Base-by-base conservation (phyloP, 1,139 yeast genomes). In the Hansenula lynferdii region DNA sequence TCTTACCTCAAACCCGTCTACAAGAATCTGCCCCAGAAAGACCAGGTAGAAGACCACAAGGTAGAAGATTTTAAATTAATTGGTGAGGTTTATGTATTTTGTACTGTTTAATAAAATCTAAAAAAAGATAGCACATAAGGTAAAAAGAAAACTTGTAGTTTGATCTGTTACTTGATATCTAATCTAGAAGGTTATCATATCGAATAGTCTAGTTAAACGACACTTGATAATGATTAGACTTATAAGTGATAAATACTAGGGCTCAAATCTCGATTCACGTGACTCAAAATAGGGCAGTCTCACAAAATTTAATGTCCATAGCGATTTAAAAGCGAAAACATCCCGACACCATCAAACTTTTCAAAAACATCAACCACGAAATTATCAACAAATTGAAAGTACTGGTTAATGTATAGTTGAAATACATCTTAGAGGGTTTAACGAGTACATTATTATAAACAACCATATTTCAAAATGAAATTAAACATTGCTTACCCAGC, bases 401-500 rank as follows among this genome's bases (percentile, higher is more conserved):
- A n/a, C n/a, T n/a, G n/a, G n/a, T n/a, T n/a, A n/a, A n/a, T n/a
- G n/a, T n/a, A n/a, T n/a, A n/a, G n/a, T n/a, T n/a, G n/a, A n/a
- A n/a, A n/a, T n/a, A n/a, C n/a, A n/a, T 24, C 11, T 24, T 12
- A 24, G 12, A 24, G 26, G 17, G 29, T 15, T 26, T 26, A 16
- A 12, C 12, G 12, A 25, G 7, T n/a, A 14, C 12, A 26, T 20
- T 15, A 19, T n/a, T 28, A 19, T 28, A 22, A 28, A 16, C 28
- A 26, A 26, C 29, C 29, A 16, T 14, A n/a, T n/a, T 10, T 16
- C 41, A 48, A 31, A 29, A 49, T 49, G 53, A 49, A 90, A 96
- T 89, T 92, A 76, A 92, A 92, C 84, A 90, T 92, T 78, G 86
- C 99, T 70, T 94, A 85, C 83, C 99, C 99, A 78, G 95, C 96